Percentiles rank a stretch among this genome's conserved stretches.
These are phyloP conservation scores for Rhizopus stolonifer DNA, from an alignment of 371 early-diverging fungal genomes.

Conservation along the genomic window DNA sequence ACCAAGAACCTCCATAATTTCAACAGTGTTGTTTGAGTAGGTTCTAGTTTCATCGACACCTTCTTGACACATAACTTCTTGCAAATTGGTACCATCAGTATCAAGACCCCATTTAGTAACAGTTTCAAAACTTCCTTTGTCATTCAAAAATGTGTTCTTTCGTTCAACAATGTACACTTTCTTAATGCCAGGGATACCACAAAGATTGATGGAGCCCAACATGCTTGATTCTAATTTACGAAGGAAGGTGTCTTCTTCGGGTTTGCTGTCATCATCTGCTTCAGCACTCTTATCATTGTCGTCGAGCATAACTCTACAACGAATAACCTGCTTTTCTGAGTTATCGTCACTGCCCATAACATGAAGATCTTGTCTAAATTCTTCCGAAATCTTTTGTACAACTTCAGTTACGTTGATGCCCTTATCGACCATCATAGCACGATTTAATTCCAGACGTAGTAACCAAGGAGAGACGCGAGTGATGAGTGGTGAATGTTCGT, in stretches of 20 bases:
- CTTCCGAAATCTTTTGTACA: conserved; percentile 70
- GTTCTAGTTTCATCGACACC: conserved; percentile 84
- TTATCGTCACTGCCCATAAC: conserved; percentile 94
- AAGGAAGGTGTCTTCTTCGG: conserved; percentile 91
- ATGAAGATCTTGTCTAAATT: conserved; percentile 74
- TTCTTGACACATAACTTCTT: conserved; percentile 83
- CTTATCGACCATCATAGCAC: conserved; percentile 89
- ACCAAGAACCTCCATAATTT: conserved; percentile 94
- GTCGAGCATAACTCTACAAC: conserved; percentile 81
- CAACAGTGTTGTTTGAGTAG: conserved; percentile 92
- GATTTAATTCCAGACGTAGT: conserved; percentile 90
- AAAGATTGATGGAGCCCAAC: conserved; percentile 83
- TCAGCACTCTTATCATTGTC: conserved; percentile 60
- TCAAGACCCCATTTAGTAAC: conserved; percentile 88
- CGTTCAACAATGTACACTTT: conserved; percentile 92
- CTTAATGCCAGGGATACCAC: conserved; percentile 89
- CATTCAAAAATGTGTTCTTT: conserved; percentile 56
- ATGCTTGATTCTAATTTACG: conserved; percentile 82
- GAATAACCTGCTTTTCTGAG: conserved; percentile 84
- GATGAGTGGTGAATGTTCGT: conserved; percentile 58
- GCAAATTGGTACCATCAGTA: conserved; percentile 96
- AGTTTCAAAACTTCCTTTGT: conserved; percentile 68
- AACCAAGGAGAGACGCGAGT: conserved; percentile 91
- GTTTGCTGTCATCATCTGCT: conserved; percentile 64
- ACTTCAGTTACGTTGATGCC: conserved; percentile 82